Conservation (phyloP, 768 basidiomycete species). For the Psilocybe azurescens region DNA sequence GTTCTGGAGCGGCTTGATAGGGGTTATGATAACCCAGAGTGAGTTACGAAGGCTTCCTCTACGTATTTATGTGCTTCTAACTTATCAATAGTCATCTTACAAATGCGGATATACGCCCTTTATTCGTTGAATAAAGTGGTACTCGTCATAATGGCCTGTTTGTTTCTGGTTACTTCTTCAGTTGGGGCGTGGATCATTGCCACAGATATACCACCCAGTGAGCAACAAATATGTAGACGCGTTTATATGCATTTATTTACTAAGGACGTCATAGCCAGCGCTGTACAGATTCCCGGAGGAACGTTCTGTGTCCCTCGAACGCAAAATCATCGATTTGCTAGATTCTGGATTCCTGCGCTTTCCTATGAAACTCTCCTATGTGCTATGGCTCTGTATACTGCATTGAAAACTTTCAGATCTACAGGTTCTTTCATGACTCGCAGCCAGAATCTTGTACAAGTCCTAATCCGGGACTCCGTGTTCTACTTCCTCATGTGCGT, state of each 20-base stretch:
- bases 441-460: not conserved
- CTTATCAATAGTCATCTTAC: not conserved
- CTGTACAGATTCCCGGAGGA: not conserved
- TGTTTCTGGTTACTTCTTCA: not conserved
- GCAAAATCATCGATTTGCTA: not conserved
- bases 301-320: not conserved
- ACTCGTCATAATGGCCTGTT: not conserved
- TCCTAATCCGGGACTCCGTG: conserved; percentile 2
- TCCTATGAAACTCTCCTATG: not conserved
- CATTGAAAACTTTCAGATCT: not conserved
- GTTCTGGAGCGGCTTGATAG: not conserved
- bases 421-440: not conserved
- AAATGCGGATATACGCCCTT: not conserved
- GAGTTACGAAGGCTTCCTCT: not conserved
- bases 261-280: not conserved
- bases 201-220: not conserved
- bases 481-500: conserved; percentile 6
- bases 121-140: not conserved
- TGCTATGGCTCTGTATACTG: not conserved
- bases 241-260: not conserved
- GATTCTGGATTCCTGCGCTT: not conserved
- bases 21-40: not conserved
- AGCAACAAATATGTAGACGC: not conserved
- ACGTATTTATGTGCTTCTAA: not conserved
- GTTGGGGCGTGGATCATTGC: not conserved